Conservation (phyloP, 345 rosid species). For the Lepidium aucheri region DNA sequence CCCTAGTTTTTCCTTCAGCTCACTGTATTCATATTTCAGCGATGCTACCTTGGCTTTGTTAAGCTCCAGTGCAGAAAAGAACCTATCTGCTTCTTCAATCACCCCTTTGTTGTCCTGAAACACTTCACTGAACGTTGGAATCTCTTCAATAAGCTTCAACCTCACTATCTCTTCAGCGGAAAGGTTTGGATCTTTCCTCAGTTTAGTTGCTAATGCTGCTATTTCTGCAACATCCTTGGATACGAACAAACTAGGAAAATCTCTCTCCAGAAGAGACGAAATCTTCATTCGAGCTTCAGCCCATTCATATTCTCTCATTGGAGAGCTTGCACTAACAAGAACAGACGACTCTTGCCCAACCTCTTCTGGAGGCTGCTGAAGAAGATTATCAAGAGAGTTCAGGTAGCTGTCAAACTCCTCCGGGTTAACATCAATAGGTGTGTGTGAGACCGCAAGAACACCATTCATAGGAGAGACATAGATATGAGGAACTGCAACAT, state of each 20-base stretch:
- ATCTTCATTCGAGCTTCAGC: constrained; percentile 48
- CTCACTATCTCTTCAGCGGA: constrained; percentile 58
- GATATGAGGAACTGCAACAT: constrained; percentile 26
- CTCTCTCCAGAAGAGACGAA: constrained; percentile 45
- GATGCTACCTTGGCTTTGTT: constrained; percentile 52
- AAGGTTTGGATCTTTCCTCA: constrained; percentile 47
- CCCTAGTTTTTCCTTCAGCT: constrained; percentile 39
- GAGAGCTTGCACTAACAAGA: constrained; percentile 12
- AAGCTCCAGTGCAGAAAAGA: constrained; percentile 38
- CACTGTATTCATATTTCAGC: constrained; percentile 48
- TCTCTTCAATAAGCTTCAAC: constrained; percentile 57
- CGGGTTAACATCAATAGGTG: constrained; percentile 27
- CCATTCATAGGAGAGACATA: constrained; percentile 31
- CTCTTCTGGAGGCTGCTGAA: constrained; percentile 37
- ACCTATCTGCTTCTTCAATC: constrained; percentile 39
- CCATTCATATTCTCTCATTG: constrained; percentile 39
- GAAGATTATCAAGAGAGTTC: constrained; percentile 57
- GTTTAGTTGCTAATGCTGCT: constrained; percentile 41
- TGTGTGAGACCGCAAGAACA: constrained; percentile 21
- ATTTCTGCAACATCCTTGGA: constrained; percentile 41
- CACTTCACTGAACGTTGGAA: constrained; percentile 49
- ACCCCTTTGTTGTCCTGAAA: constrained; percentile 44
- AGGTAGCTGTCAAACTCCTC: constrained; percentile 60
- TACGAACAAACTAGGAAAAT: constrained; percentile 40
- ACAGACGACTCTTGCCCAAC: constrained; percentile 5